Evolutionary conservation across 768 basidiomycete genomes (phyloP).

Genomic region (Trametes sanguinea): DNA sequence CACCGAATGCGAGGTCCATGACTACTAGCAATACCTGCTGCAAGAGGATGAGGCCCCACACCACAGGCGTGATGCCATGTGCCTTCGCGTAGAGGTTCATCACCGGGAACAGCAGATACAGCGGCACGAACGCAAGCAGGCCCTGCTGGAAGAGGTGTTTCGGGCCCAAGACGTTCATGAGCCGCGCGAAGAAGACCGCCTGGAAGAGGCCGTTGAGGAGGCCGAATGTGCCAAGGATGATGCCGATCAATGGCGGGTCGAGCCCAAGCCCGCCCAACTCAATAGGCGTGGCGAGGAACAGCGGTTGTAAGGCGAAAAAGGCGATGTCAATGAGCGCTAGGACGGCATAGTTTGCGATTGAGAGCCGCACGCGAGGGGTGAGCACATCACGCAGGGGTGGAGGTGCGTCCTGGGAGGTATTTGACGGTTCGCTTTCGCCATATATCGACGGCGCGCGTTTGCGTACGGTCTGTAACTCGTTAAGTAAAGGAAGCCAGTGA

Average conservation of each 20-base stretch:
- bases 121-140: conserved; percentile 28
- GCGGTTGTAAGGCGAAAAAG: conserved; percentile 38
- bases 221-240: conserved; percentile 39
- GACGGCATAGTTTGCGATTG: conserved; percentile 38
- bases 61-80: conserved; percentile 18
- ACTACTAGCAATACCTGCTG: conserved; percentile 31
- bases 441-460: not conserved
- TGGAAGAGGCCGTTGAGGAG: conserved; percentile 40
- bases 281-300: conserved; percentile 42
- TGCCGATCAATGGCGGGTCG: conserved; percentile 39
- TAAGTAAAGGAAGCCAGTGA: not conserved
- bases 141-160: conserved; percentile 33
- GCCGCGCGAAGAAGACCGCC: conserved; percentile 37
- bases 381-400: conserved; percentile 31
- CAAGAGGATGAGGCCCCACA: conserved; percentile 30
- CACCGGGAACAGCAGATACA: conserved; percentile 34
- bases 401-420: conserved; percentile 6
- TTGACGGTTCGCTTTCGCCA: not conserved
- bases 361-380: conserved; percentile 35
- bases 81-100: conserved; percentile 30
- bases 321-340: conserved; percentile 42
- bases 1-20: conserved; percentile 34
- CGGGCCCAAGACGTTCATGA: conserved; percentile 39
- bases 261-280: conserved; percentile 41
- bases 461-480: not conserved